Base-by-base conservation (phyloP, 2,329 filamentous ascomycete species). In the Aspergillus awamori region DNA sequence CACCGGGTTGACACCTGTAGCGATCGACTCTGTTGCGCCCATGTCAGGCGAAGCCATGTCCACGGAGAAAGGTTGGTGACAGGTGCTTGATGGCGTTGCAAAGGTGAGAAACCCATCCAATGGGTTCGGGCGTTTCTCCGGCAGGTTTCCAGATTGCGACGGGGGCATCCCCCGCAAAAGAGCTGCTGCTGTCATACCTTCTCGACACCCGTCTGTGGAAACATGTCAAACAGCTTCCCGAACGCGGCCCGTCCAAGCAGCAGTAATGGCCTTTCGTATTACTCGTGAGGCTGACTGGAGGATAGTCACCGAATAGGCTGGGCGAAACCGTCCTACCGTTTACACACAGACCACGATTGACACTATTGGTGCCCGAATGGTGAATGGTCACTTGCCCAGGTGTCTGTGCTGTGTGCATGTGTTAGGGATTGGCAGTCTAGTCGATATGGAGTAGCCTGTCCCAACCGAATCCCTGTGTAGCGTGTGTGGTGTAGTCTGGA, bases 171-270 rank as follows among this genome's bases (percentile, higher is more conserved):
- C 41, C 41, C 41, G 41, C 41, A 22, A 22, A 36, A 8, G 41
- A 17, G 41, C 41, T 43, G 41, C 41, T 43, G 41, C 41, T 43
- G 47, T 30, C 47, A 49, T 49, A 49, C 47, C n/a, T 6, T 49
- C 15, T 49, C 28, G 8, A 8, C 39, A 43, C n/a, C 39, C n/a
- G 48, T 11, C 10, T 15, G 28, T 52, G 28, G 48, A 36, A 52
- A 22, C 52, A 45, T 45, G 38, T 28, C 38, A 54, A 54, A 43
- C 52, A 41, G 52, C 38, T 54, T 54, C 52, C 52, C 53, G 39
- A 30, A 20, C 24, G 26, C 53, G 53, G 53, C 38, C 53, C 53
- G 38, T 43, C 24, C 53, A 43, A 43, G 53, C 53, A 55, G 26
- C 24, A 45, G 33, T 26, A 55, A 36, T 22, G 53, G n/a, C n/a